These are phyloP conservation scores for Gnomoniopsis sp. DNA, from an alignment of 2,329 filamentous ascomycete species.

Conservation along the genomic window DNA sequence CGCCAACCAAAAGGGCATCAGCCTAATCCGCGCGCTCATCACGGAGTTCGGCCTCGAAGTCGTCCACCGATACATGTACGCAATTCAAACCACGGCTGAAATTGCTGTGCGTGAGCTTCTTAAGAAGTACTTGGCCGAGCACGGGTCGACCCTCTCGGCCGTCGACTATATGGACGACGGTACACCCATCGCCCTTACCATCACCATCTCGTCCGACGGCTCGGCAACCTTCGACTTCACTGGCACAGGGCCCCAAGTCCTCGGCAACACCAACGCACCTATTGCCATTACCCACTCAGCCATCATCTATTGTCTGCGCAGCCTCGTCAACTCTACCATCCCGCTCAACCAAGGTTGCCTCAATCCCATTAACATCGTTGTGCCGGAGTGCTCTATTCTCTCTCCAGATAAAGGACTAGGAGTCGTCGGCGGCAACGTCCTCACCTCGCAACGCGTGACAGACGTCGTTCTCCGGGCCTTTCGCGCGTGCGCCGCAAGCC, in stretches of 20 bases:
- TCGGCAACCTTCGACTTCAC: constrained; percentile 21
- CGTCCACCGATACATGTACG: constrained; percentile 75
- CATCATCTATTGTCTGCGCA: constrained; percentile 34
- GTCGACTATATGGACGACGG: constrained; percentile 40
- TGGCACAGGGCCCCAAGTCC: constrained; percentile 31
- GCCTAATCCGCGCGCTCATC: constrained; percentile 66
- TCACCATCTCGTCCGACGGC: constrained; percentile 28
- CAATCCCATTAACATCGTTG: constrained; percentile 28
- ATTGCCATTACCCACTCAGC: constrained; percentile 34
- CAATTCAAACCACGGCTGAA: constrained; percentile 74
- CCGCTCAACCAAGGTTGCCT: constrained; percentile 36
- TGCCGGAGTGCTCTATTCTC: constrained; percentile 29
- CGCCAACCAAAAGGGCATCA: constrained; percentile 72
- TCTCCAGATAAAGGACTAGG: constrained; percentile 27
- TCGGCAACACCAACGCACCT: constrained; percentile 34
- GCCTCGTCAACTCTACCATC: constrained; percentile 31
- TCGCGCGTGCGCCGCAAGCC: constrained; percentile 23
- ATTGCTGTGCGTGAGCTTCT: constrained; percentile 67
- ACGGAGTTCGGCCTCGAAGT: constrained; percentile 69
- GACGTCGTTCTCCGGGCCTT: constrained; percentile 30
- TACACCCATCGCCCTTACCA: constrained; percentile 29
- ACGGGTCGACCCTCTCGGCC: constrained; percentile 30
- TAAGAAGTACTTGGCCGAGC: constrained; percentile 58
- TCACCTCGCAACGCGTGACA: constrained; percentile 29
- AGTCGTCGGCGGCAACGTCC: constrained; percentile 58